Evolutionary conservation across 2,329 filamentous ascomycete genomes (phyloP), one percentile per base, ranked within the genome.

Genomic region (Geosmithia morbida): DNA sequence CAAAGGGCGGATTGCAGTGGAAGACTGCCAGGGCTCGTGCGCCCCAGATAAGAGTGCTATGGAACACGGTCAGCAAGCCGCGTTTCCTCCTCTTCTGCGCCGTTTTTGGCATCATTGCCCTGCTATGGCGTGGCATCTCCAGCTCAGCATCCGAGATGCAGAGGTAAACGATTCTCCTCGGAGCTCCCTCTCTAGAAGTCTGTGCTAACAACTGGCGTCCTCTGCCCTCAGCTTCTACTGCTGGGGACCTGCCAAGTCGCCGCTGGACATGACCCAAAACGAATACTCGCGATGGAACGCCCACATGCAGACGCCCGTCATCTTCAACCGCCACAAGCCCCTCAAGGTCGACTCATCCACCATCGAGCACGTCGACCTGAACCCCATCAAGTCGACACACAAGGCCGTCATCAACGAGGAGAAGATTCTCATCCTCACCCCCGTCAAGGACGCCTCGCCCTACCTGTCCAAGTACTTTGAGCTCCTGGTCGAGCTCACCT

Each of bases 321-420:
- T 95, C 54, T 96, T 94, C 74, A 98, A 98, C 69, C 86, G 90
- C 66, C 92, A 97, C 66, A 81, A 84, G 52, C 83, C 92, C 37
- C 74, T 96, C 58, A 80, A 85, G 61, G 72, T 97, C 67, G 92
- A 95, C 64, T 79, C 82, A 50, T 78, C 77, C 48, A 81, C 81
- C 47, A 94, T 98, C 65, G 65, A 82, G 54, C 78, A 83, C 52
- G 70, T 96, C 59, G 75, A 97, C 63, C 79, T 98, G 50, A 97
- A 98, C 64, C 73, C 76, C 7, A 80, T 97, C 66, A 75, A 74
- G 55, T 94, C 90, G 2, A 94, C 87, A 11, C 74, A 76, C 50
- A 81, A 90, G 58, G 89, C 89, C 29, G 64, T 84, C 46, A 66
- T 73, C 55, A 95, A 94, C 64, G 77, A 85, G 59, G 90, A 98